A percentile compares a stretch with the other conserved stretches of the same genome.
Evolutionary conservation across 2,329 filamentous ascomycete species (phyloP).

Genomic region (Alternaria sp.): DNA sequence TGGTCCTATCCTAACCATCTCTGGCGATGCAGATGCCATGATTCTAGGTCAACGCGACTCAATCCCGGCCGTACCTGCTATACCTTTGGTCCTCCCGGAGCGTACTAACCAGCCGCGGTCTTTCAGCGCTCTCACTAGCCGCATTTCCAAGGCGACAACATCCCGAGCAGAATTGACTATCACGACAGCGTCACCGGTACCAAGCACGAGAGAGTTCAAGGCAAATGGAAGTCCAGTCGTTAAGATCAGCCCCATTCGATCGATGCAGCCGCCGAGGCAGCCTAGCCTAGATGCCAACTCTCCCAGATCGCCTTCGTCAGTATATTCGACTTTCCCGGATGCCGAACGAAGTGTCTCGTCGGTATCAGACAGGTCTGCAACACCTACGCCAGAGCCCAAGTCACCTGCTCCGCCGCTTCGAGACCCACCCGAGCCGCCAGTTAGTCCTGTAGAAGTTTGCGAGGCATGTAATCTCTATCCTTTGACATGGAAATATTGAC

Average conservation of each 20-base stretch:
- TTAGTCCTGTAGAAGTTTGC: not conserved
- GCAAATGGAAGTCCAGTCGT: constrained; percentile 1
- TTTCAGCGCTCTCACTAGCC: constrained; percentile 19
- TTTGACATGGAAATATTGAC: not conserved
- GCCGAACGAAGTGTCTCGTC: not conserved
- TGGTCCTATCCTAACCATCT: constrained; percentile 35
- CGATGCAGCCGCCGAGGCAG: constrained; percentile 34
- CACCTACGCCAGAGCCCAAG: not conserved
- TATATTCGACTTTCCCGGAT: not conserved
- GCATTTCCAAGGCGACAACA: constrained; percentile 19
- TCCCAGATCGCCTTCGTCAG: constrained; percentile 2
- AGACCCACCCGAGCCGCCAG: not conserved
- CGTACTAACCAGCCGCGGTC: constrained; percentile 12
- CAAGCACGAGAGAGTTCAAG: constrained; percentile 8
- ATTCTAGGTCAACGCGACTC: constrained; percentile 23
- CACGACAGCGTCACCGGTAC: constrained; percentile 16
- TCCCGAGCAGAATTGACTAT: constrained; percentile 13
- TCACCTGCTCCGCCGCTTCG: not conserved
- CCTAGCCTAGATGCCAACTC: constrained; percentile 3
- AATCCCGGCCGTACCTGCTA: constrained; percentile 19
- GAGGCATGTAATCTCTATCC: not conserved
- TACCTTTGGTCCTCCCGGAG: constrained; percentile 5
- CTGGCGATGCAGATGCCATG: constrained; percentile 36
- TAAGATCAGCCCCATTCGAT: constrained; percentile 32
- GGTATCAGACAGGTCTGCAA: not conserved